Percentiles rank a stretch among this genome's conserved stretches.
phyloP scores from a whole-genome alignment of 2,329 filamentous ascomycete species.

The Coniochaeta hoffmannii region DNA sequence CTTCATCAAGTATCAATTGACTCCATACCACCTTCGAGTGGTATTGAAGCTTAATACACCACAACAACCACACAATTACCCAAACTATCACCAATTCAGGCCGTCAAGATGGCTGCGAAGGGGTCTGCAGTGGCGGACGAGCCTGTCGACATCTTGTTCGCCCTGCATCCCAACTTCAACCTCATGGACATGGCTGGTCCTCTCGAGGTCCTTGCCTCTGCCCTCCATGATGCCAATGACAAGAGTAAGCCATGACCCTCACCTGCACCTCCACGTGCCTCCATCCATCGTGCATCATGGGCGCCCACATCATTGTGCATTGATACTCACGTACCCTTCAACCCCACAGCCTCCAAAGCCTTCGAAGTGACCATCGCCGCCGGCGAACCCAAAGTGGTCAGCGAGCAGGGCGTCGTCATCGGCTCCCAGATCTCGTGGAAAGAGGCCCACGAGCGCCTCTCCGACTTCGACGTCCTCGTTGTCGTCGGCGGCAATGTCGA shows the following conservation, averaged over 20 bases:
- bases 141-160: constrained; percentile 53
- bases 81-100: constrained; percentile 13
- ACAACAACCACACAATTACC: background rate
- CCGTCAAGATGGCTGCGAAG: constrained; percentile 50
- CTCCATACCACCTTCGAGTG: background rate
- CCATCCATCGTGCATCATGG: background rate
- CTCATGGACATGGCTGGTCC: constrained; percentile 51
- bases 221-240: constrained; percentile 46
- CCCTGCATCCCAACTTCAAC: constrained; percentile 53
- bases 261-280: background rate
- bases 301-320: constrained; percentile 3
- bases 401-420: constrained; percentile 59
- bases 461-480: constrained; percentile 74
- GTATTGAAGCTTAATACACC: background rate
- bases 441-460: constrained; percentile 65
- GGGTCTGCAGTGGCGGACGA: constrained; percentile 51
- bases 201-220: constrained; percentile 41
- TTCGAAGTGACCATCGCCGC: constrained; percentile 51
- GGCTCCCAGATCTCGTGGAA: constrained; percentile 70
- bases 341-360: constrained; percentile 41
- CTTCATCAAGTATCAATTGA: constrained; percentile 2
- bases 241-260: constrained; percentile 31
- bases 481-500: constrained; percentile 65
- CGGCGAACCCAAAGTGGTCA: constrained; percentile 46
- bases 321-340: background rate